A percentile compares a stretch with the other conserved stretches of the same genome.
Conservation (phyloP, 768 basidiomycete species). For the Pleurotus giganteus region DNA sequence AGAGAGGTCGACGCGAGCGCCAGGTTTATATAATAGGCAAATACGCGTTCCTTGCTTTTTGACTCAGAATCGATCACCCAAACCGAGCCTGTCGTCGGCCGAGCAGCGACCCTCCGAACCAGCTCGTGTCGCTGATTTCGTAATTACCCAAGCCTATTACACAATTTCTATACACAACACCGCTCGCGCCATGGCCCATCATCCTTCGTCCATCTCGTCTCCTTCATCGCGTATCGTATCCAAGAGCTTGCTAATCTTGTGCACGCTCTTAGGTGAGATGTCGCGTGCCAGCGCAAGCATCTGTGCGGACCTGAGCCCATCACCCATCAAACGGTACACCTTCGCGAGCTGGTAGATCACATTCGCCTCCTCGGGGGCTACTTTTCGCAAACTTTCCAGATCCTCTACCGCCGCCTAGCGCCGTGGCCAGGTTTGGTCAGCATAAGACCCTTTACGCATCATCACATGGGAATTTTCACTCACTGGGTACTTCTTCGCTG, state of each 20-base stretch:
- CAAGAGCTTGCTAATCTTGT: slow-evolving; percentile 78
- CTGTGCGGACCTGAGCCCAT: slow-evolving; percentile 77
- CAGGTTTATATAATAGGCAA: slow-evolving; percentile 24
- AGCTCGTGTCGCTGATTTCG: neutral
- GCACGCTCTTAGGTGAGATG: slow-evolving; percentile 86
- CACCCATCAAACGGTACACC: slow-evolving; percentile 80
- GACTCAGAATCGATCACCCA: slow-evolving; percentile 19
- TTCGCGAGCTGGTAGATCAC: slow-evolving; percentile 95
- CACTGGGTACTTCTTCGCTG: slow-evolving; percentile 81
- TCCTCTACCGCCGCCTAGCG: slow-evolving; percentile 60
- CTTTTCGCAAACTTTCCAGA: slow-evolving; percentile 74
- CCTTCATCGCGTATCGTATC: slow-evolving; percentile 67
- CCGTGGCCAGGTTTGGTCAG: slow-evolving; percentile 4
- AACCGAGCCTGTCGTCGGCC: slow-evolving; percentile 12
- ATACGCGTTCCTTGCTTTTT: slow-evolving; percentile 11
- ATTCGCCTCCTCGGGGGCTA: slow-evolving; percentile 94
- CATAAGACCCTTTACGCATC: neutral
- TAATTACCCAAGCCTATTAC: neutral
- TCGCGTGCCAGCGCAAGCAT: slow-evolving; percentile 90
- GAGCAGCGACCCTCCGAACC: slow-evolving; percentile 11
- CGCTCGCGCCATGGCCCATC: slow-evolving; percentile 21
- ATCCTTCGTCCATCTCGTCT: slow-evolving; percentile 80
- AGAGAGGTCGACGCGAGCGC: slow-evolving; percentile 17
- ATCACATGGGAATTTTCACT: slow-evolving; percentile 27
- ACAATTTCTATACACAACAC: slow-evolving; percentile 5